Evolutionary conservation across 805 yeast species (phyloP), one percentile per base, ranked within the genome.

Genomic region (Dipodascus albidus): DNA sequence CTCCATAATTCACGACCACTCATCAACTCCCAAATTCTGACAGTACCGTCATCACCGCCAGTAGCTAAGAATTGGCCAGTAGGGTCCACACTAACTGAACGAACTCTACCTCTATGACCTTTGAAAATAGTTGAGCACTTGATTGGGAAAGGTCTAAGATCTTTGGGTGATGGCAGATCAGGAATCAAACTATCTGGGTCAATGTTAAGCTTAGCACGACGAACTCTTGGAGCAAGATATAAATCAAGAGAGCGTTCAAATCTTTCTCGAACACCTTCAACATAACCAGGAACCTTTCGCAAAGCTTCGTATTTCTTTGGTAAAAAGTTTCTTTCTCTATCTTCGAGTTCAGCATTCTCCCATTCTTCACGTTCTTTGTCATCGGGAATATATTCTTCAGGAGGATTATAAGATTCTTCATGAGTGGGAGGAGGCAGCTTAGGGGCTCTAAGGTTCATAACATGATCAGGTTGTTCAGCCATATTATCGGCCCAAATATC

Each of bases 141-240:
- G 63, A 89, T 86, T 51, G 99, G 99, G 83, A 93, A 93, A 17
- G 99, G 99, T 69, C 95, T 81, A 62, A 93, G 76, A 69, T 93
- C 99, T 70, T 88, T 83, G 55, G 99, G 99, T 21, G 96, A 87
- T 42, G 99, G 99, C 60, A 93, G 78, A 64, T 93, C 96, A 9
- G 99, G 99, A 60, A 93, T 83, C 64, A 93, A 79, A 44, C 95
- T 85, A 60, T 93, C 98, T 4, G 99, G 98, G 63, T 93, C 98
- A 62, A 93, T 88, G 67, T 90, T 85, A 64, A 89, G 76, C 70
- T 89, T 89, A 68, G 87, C 84, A 62, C 82, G 87, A 64, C 96
- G 87, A 53, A 87, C 91, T 72, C 99, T 83, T 58, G 99, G 99
- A 1, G 99, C 99, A 60, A 93, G 74, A 65, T 93, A 93, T 61